phyloP scores from a whole-genome alignment of 768 basidiomycete genomes.

The Pulveroboletus sp. region DNA sequence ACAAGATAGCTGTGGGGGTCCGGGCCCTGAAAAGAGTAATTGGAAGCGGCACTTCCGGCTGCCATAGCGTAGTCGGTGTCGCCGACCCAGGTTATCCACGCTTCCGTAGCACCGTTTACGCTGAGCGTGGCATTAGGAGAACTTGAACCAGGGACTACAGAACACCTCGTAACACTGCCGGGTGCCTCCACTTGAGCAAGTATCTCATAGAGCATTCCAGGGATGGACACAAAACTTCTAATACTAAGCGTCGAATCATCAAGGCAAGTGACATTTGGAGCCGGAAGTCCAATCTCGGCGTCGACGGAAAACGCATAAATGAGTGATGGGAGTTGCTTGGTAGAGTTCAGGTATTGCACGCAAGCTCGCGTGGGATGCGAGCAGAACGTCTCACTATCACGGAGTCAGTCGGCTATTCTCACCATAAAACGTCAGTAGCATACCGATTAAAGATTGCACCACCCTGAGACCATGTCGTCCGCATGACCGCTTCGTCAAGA shows the following conservation, averaged over 20 bases:
- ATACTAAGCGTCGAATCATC: slow-evolving; percentile 52
- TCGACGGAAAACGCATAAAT: slow-evolving; percentile 45
- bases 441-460: slow-evolving; percentile 48
- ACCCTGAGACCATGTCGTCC: slow-evolving; percentile 57
- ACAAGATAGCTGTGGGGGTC: slow-evolving; percentile 53
- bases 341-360: slow-evolving; percentile 48
- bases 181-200: slow-evolving; percentile 44
- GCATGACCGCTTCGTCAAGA: slow-evolving; percentile 54
- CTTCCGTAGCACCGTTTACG: slow-evolving; percentile 43
- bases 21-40: slow-evolving; percentile 58
- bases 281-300: slow-evolving; percentile 45
- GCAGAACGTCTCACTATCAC: slow-evolving; percentile 53
- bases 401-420: neutral
- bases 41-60: slow-evolving; percentile 51
- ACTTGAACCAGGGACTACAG: slow-evolving; percentile 19
- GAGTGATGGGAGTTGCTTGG: slow-evolving; percentile 34
- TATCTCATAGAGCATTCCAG: slow-evolving; percentile 72
- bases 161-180: slow-evolving; percentile 32
- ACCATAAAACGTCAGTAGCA: neutral
- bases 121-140: slow-evolving; percentile 45
- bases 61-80: slow-evolving; percentile 63
- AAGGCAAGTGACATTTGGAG: slow-evolving; percentile 58
- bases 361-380: slow-evolving; percentile 62
- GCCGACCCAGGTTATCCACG: slow-evolving; percentile 72
- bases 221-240: slow-evolving; percentile 41